Conservation (phyloP, 345 rosid genomes). For the Abelmoschus esculentus region DNA sequence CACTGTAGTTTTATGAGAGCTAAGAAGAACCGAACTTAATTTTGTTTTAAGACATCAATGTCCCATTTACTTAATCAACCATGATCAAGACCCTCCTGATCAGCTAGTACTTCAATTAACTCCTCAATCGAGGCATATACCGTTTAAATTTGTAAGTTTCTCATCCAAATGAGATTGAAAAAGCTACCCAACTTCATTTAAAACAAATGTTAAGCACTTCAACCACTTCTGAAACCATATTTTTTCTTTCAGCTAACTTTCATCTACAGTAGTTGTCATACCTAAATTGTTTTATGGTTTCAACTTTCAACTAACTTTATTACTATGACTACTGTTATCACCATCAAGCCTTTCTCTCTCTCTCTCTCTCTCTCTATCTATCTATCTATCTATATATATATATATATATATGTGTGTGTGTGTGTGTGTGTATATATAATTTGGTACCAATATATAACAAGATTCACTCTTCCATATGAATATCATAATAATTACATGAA, state of each 20-base stretch:
- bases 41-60: too few species aligned
- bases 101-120: too few species aligned
- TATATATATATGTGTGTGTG: too few species aligned
- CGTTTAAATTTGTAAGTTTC: not conserved
- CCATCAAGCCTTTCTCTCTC: constrained; percentile 3
- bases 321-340: not conserved
- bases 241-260: constrained; percentile 3
- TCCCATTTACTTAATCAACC: not conserved
- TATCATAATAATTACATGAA: not conserved
- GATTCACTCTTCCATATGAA: not conserved
- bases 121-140: too few species aligned
- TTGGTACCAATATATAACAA: too few species aligned
- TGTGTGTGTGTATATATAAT: too few species aligned
- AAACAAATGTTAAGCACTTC: not conserved
- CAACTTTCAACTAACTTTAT: constrained; percentile 1
- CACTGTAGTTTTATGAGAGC: not conserved
- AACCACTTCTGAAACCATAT: not conserved
- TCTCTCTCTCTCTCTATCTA: too few species aligned
- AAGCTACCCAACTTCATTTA: not conserved
- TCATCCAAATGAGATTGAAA: not conserved
- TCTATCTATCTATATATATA: too few species aligned
- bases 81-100: too few species aligned
- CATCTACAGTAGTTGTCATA: not conserved
- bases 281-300: not conserved
- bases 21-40: not conserved